Evolutionary conservation across 768 basidiomycete species (phyloP).

Genomic region (Tephrocybe sp.): DNA sequence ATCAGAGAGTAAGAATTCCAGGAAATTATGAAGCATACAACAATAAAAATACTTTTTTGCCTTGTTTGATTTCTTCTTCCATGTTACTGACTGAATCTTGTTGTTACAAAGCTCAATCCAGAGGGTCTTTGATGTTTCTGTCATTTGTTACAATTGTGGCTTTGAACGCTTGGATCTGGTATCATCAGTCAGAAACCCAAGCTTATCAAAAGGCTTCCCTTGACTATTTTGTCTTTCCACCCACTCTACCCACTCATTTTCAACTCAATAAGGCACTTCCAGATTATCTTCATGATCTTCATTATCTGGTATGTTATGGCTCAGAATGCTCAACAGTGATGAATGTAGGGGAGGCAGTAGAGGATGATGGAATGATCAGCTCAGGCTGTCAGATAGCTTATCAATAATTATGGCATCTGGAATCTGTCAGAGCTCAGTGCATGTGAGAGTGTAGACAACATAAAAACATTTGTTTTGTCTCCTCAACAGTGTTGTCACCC

Average conservation of each 20-base stretch:
- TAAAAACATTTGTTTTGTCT: no score
- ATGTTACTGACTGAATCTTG: neutral
- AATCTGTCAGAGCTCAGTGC: no score
- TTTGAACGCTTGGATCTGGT: neutral
- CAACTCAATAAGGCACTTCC: neutral
- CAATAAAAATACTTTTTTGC: neutral
- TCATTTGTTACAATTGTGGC: neutral
- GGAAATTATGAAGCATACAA: neutral
- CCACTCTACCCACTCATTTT: neutral
- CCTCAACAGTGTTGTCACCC: no score
- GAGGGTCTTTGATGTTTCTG: neutral
- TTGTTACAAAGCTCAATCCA: neutral
- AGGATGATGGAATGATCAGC: no score
- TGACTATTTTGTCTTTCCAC: neutral
- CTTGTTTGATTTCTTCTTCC: neutral
- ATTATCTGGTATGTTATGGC: no score
- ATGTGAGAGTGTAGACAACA: no score
- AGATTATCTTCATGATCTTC: neutral
- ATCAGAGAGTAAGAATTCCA: neutral
- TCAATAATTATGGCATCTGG: no score
- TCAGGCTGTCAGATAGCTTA: no score
- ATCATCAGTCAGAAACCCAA: neutral
- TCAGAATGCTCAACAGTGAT: no score
- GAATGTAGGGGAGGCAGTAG: no score
- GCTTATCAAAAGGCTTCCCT: neutral